Percentiles rank a stretch among this genome's conserved stretches.
Evolutionary conservation across 352 stramenopile species (phyloP).

Genomic region (Phytophthora constricta): DNA sequence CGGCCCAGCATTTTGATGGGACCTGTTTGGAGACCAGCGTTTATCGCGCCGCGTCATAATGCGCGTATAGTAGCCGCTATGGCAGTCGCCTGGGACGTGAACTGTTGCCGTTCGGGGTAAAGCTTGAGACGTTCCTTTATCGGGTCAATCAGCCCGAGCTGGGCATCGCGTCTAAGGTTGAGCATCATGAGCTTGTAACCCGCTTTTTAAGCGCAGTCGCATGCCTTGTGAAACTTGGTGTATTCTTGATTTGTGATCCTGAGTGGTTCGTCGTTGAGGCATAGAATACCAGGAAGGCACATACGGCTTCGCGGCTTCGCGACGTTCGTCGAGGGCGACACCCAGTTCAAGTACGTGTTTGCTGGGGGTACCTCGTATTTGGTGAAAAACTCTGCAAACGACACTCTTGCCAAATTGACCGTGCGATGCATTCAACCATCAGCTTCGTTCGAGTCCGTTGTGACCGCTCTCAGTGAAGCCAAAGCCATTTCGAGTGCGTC

Average conservation of each 20-base stretch:
- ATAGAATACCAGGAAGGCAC: too few species aligned
- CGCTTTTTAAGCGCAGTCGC: background rate
- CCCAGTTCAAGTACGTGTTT: constrained; percentile 18
- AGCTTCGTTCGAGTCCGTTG: constrained; percentile 9
- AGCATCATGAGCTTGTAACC: constrained; percentile 7
- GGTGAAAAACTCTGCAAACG: background rate
- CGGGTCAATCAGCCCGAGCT: background rate
- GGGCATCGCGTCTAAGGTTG: background rate
- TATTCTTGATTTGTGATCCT: background rate
- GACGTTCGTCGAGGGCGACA: constrained; percentile 6
- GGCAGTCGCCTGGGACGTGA: background rate
- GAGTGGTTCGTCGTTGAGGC: background rate
- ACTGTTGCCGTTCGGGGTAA: background rate
- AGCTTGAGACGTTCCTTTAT: background rate
- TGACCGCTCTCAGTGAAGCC: constrained; percentile 9
- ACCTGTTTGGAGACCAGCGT: background rate
- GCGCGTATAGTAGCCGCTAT: background rate
- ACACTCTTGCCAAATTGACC: background rate
- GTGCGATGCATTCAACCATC: constrained; percentile 9
- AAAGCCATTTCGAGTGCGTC: constrained; percentile 3
- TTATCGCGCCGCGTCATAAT: background rate
- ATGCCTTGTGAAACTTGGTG: background rate
- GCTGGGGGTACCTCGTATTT: constrained; percentile 20
- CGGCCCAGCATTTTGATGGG: constrained; percentile 6
- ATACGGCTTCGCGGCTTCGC: too few species aligned